These are phyloP conservation scores for Amanita polypyramis DNA, from an alignment of 768 basidiomycete genomes.

Conservation along the genomic window DNA sequence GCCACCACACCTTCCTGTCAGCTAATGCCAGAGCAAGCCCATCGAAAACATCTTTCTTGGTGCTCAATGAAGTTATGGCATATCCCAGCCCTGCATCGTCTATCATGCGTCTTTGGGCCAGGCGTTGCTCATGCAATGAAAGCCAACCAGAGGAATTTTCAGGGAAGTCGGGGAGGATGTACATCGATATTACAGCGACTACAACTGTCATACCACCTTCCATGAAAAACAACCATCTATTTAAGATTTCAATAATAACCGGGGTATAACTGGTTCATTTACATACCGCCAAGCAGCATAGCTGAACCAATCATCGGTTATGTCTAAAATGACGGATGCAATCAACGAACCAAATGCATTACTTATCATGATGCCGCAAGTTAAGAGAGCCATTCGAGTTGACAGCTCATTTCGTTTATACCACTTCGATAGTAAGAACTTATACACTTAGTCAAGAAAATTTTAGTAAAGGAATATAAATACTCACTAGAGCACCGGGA, in stretches of 20 bases:
- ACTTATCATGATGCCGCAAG: slow-evolving; percentile 64
- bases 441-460: not conserved
- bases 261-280: not conserved
- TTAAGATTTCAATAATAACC: not conserved
- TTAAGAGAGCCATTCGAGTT: slow-evolving; percentile 53
- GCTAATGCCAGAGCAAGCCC: slow-evolving; percentile 51
- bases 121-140: slow-evolving; percentile 39
- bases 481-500: slow-evolving; percentile 45
- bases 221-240: slow-evolving; percentile 66
- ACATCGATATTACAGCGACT: slow-evolving; percentile 39
- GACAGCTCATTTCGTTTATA: slow-evolving; percentile 67
- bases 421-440: slow-evolving; percentile 57
- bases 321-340: slow-evolving; percentile 63
- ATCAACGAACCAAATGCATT: slow-evolving; percentile 79
- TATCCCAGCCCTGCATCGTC: slow-evolving; percentile 35
- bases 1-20: slow-evolving; percentile 69
- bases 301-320: slow-evolving; percentile 62
- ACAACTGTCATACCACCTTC: slow-evolving; percentile 51
- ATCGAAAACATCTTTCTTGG: slow-evolving; percentile 10
- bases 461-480: too few relatives aligned
- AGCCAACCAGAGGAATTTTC: slow-evolving; percentile 43
- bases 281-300: slow-evolving; percentile 61
- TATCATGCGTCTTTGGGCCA: slow-evolving; percentile 49
- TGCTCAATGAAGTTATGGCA: slow-evolving; percentile 11
- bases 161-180: slow-evolving; percentile 70